phyloP scores from a whole-genome alignment of 129 eudicot genomes.

The Logfia minima region DNA sequence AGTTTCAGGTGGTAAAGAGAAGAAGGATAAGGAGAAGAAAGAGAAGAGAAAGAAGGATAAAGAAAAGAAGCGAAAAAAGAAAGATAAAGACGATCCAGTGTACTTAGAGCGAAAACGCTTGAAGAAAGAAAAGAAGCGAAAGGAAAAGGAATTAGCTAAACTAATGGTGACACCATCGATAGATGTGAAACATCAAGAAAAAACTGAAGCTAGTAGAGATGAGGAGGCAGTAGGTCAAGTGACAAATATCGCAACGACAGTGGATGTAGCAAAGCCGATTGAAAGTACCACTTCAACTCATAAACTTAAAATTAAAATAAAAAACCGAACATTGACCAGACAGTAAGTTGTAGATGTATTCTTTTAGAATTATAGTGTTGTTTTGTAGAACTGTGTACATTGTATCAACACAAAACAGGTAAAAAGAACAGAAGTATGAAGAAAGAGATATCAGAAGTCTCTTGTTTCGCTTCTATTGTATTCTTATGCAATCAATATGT shows the following conservation, averaged over 20 bases:
- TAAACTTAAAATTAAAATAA: constrained; percentile 71
- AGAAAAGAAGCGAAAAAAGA: constrained; percentile 67
- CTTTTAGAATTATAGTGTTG: constrained; percentile 22
- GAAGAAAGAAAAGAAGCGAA: constrained; percentile 82
- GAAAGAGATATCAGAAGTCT: not conserved
- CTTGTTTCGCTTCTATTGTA: not conserved
- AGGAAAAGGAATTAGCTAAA: constrained; percentile 69
- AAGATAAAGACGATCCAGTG: constrained; percentile 65
- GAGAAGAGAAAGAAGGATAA: constrained; percentile 61
- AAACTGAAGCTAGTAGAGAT: constrained; percentile 20
- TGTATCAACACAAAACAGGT: constrained; percentile 14
- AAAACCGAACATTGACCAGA: constrained; percentile 53
- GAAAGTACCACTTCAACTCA: constrained; percentile 50
- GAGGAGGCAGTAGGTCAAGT: constrained; percentile 35
- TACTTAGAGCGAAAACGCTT: constrained; percentile 58
- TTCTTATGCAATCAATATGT: not conserved
- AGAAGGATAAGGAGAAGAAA: constrained; percentile 53
- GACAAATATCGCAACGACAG: constrained; percentile 27
- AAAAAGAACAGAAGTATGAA: constrained; percentile 15
- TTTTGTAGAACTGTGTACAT: constrained; percentile 30
- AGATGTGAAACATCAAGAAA: constrained; percentile 30
- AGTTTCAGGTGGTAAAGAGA: constrained; percentile 33
- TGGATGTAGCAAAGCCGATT: constrained; percentile 32
- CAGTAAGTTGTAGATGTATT: constrained; percentile 33
- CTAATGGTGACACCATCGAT: constrained; percentile 18